Percentiles rank a stretch among this genome's conserved stretches.
These are phyloP conservation scores for Pelargonium nanum DNA, from an alignment of 345 rosid genomes.

Conservation along the genomic window DNA sequence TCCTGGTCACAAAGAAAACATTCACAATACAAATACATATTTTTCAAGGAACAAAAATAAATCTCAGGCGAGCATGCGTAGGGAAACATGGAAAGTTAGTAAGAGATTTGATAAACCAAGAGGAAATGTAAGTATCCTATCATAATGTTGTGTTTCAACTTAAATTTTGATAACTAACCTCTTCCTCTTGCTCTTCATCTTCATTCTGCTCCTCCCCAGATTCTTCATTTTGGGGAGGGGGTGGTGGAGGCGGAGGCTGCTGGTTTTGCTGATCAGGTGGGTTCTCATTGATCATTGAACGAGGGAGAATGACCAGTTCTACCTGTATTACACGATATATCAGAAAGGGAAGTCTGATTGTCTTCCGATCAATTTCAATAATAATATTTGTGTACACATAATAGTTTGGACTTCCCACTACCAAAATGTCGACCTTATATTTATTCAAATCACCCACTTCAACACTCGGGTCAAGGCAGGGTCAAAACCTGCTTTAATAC, in stretches of 20 bases:
- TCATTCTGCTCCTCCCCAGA: conserved; percentile 73
- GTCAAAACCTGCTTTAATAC: too few species aligned
- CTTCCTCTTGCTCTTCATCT: conserved; percentile 43
- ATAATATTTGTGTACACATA: too few species aligned
- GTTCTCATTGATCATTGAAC: conserved; percentile 60
- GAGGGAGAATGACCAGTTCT: conserved; percentile 92
- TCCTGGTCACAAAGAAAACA: conserved; percentile 36
- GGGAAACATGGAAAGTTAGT: not conserved
- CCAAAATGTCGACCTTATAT: too few species aligned
- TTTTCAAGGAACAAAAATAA: not conserved
- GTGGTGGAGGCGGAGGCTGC: conserved; percentile 78
- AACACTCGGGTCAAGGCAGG: too few species aligned
- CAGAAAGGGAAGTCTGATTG: conserved; percentile 8
- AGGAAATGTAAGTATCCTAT: not conserved
- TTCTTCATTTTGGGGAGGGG: conserved; percentile 79
- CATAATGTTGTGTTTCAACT: not conserved
- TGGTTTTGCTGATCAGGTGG: conserved; percentile 90
- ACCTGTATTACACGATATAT: conserved; percentile 43
- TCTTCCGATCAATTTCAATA: not conserved
- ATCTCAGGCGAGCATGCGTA: not conserved
- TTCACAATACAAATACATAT: too few species aligned
- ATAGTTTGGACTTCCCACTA: too few species aligned
- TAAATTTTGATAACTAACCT: not conserved
- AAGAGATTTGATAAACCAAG: not conserved
- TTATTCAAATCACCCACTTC: too few species aligned